Conservation (phyloP, 257 asterid genomes). For the Thymus mandschuricus region DNA sequence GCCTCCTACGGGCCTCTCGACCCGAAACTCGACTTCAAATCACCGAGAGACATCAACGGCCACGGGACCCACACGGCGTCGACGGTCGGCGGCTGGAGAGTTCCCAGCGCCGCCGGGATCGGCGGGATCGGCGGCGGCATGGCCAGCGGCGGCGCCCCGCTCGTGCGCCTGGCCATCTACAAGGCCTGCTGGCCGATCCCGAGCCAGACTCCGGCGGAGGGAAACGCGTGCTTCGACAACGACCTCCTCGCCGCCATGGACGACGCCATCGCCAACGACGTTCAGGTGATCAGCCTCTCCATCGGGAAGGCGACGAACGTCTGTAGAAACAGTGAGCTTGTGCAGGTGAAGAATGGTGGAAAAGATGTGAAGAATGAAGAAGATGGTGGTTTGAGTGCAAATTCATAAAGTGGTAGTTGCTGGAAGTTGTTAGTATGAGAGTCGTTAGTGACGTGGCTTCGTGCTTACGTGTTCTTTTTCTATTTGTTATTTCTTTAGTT, state of each 20-base stretch:
- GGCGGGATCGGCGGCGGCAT: constrained; percentile 50
- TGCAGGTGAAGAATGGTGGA: no score
- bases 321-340: no score
- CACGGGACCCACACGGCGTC: constrained; percentile 58
- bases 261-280: constrained; percentile 52
- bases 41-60: constrained; percentile 45
- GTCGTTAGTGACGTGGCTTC: no score
- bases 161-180: constrained; percentile 44
- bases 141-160: constrained; percentile 53
- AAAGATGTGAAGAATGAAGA: no score
- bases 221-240: constrained; percentile 29
- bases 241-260: constrained; percentile 52
- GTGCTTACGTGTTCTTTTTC: no score
- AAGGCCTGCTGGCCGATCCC: constrained; percentile 51
- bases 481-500: no score
- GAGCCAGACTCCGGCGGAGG: neutral
- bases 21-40: constrained; percentile 33
- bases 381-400: no score
- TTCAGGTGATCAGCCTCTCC: constrained; percentile 44
- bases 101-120: constrained; percentile 35
- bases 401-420: no score
- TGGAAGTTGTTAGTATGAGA: no score
- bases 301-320: constrained; percentile 19
- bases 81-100: constrained; percentile 48
- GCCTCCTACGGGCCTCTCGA: constrained; percentile 33